These are phyloP conservation scores for Streptanthus diversifolius DNA, from an alignment of 345 rosid species.

Conservation along the genomic window DNA sequence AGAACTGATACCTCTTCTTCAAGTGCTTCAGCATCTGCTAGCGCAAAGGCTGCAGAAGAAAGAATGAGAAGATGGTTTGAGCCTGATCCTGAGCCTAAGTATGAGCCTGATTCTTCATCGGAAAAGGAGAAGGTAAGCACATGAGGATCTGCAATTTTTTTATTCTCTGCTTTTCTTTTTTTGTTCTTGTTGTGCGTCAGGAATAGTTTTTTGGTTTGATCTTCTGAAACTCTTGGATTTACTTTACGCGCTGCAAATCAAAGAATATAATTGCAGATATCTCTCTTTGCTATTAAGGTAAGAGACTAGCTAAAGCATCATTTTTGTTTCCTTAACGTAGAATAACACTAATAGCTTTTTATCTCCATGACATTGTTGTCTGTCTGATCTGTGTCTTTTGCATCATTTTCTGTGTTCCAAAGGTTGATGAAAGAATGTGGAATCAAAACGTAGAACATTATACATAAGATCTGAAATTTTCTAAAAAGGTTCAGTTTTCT, in stretches of 20 bases:
- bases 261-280: neutral
- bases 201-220: neutral
- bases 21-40: neutral
- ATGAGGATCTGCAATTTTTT: neutral
- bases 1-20: constrained; percentile 10
- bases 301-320: neutral
- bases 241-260: neutral
- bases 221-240: neutral
- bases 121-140: neutral
- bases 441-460: neutral
- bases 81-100: neutral
- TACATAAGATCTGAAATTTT: neutral
- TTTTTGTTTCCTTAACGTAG: neutral
- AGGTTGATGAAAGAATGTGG: neutral
- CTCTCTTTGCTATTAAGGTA: neutral
- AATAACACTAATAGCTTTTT: neutral
- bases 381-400: neutral
- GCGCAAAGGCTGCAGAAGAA: neutral
- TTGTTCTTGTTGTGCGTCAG: neutral
- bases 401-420: neutral
- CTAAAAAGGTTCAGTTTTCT: neutral
- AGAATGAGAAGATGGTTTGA: neutral
- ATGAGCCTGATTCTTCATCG: neutral
- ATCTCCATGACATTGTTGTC: neutral
- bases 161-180: neutral